These are phyloP conservation scores for Sclerospora graminicola DNA, from an alignment of 352 stramenopile species.

Conservation along the genomic window DNA sequence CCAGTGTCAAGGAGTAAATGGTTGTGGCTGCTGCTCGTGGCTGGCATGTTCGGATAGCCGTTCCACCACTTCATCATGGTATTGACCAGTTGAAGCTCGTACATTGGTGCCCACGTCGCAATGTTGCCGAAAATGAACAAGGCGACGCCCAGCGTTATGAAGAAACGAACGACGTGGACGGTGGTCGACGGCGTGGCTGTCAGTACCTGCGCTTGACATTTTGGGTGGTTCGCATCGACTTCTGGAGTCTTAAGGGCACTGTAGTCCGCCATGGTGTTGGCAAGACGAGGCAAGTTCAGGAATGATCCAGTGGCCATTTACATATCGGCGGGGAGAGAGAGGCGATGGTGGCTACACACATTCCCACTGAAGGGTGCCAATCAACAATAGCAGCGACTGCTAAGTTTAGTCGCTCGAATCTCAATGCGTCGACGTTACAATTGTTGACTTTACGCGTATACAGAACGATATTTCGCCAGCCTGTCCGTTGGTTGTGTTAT, in stretches of 20 bases:
- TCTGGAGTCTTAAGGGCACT: conserved; percentile 21
- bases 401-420: no score
- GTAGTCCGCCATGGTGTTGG: conserved; percentile 17
- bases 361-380: no score
- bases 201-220: not conserved
- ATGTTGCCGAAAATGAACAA: conserved; percentile 59
- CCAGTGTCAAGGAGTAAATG: conserved; percentile 29
- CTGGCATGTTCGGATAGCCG: conserved; percentile 32
- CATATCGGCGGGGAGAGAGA: no score
- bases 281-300: not conserved
- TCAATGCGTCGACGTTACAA: no score
- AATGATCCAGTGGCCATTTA: no score
- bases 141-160: conserved; percentile 24
- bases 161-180: conserved; percentile 23
- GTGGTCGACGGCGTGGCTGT: conserved; percentile 3
- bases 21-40: conserved; percentile 12
- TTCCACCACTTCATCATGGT: conserved; percentile 54
- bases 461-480: no score
- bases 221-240: conserved; percentile 6
- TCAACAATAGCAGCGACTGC: no score
- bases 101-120: conserved; percentile 40
- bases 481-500: no score
- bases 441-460: no score
- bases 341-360: no score
- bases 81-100: conserved; percentile 37